Evolutionary conservation across 1,139 yeast species (phyloP), one percentile per base, ranked within the genome.

Genomic region (Blastobotrys proliferans): DNA sequence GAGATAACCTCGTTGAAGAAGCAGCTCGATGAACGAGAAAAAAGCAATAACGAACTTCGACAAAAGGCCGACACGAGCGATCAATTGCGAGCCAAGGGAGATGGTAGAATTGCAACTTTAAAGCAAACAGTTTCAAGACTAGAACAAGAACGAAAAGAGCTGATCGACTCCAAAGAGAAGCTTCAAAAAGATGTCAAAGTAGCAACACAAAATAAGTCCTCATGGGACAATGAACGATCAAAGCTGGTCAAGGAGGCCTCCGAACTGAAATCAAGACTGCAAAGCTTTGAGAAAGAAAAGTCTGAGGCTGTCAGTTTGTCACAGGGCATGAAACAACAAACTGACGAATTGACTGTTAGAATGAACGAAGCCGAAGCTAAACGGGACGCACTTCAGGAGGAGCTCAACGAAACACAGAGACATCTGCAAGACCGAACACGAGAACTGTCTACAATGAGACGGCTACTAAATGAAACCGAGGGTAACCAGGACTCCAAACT

Each of bases 341-440:
- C 81, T 45, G 95, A 88, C 38, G 97, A 90, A 57, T 64, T 87
- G 40, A 63, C 72, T 5, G 75, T 83, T 74, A 78, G 83, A 43
- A 65, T 81, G 26, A 76, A 76, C 49, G 97, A 90, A 54, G 69
- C 80, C 3, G 71, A 72, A 26, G 69, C 70, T 43, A 73, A 77
- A 50, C 69, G 77, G 22, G 92, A 85, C 46, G 74, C 79, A 2
- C 63, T 90, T 39, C 90, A 85, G 53, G 95, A 87, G 47, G 96
- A 90, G 55, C 64, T 90, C 13, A 69, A 76, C 8, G 97, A 90
- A 47, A 70, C 85, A 4, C 76, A 87, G 48, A 74, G 76, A 35
- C 71, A 80, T 61, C 65, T 90, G 6, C 92, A 82, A 55, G 96
- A 88, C 52, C 76, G 95, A 50, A 78, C 83, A 0, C 71, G 90